Evolutionary conservation across 2,329 filamentous ascomycete genomes (phyloP).

Genomic region (Pestalotiopsis sp.): DNA sequence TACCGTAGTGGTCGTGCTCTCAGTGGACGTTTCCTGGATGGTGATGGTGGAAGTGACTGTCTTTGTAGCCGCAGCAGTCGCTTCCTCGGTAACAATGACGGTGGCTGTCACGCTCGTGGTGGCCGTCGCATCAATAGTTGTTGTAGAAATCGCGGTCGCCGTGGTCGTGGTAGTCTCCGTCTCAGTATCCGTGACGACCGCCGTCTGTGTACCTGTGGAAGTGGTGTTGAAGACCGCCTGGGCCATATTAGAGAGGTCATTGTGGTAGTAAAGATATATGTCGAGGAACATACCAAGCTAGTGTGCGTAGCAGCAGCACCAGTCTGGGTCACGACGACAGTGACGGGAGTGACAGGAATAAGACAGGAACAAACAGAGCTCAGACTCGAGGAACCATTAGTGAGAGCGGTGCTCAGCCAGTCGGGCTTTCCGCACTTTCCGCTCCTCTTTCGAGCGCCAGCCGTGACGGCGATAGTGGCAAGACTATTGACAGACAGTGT

Average conservation of each 20-base stretch:
- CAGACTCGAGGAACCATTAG: background rate
- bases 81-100: background rate
- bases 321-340: background rate
- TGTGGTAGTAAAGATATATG: background rate
- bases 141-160: background rate
- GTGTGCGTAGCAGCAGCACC: background rate
- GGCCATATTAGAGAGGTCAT: background rate
- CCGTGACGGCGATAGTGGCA: background rate
- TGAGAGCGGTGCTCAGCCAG: slow-evolving; percentile 1
- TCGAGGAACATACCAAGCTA: background rate
- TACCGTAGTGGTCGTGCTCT: background rate
- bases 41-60: background rate
- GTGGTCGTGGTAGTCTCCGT: background rate
- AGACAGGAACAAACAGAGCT: slow-evolving; percentile 6
- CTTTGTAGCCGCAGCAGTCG: background rate
- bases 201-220: background rate
- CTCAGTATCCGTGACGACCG: background rate
- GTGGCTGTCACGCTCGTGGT: slow-evolving; percentile 4
- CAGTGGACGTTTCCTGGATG: background rate
- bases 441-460: background rate
- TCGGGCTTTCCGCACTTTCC: background rate
- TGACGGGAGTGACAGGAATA: background rate
- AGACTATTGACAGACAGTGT: background rate
- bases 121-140: slow-evolving; percentile 1
- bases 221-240: background rate